phyloP scores from a whole-genome alignment of 441 rosid species.

The Breynia disticha region DNA sequence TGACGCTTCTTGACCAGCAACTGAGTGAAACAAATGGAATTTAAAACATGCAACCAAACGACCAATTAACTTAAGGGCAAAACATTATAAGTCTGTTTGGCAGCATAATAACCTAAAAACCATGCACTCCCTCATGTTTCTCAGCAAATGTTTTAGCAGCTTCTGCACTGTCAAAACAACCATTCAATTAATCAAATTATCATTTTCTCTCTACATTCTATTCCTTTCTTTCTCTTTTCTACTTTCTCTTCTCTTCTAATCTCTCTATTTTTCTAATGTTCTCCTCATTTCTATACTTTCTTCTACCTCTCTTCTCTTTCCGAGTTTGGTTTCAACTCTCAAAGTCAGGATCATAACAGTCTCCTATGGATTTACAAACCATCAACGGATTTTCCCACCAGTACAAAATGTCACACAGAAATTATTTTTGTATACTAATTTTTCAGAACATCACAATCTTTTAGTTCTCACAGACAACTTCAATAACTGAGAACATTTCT shows the following conservation, averaged over 20 bases:
- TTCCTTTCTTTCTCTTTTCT: too few relatives aligned
- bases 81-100: too few relatives aligned
- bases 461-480: not conserved
- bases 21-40: not conserved
- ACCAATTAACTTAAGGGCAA: not conserved
- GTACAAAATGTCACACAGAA: constrained; percentile 1
- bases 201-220: too few relatives aligned
- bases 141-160: constrained; percentile 79
- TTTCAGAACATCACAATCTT: not conserved
- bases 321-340: constrained; percentile 75
- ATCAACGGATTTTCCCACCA: constrained; percentile 98
- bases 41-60: not conserved
- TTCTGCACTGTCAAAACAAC: constrained; percentile 55
- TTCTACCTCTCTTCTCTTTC: too few relatives aligned
- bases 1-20: constrained; percentile 43
- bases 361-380: constrained; percentile 97
- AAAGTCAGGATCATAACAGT: constrained; percentile 85
- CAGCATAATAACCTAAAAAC: constrained; percentile 19
- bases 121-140: constrained; percentile 81
- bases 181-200: too few relatives aligned
- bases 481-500: too few relatives aligned
- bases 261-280: too few relatives aligned
- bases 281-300: too few relatives aligned
- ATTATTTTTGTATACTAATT: too few relatives aligned
- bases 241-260: too few relatives aligned